A percentile compares a stretch with the other conserved stretches of the same genome.
Conservation (phyloP, 192 early-diverging fungal species). For the Entomortierella chlamydospora region DNA sequence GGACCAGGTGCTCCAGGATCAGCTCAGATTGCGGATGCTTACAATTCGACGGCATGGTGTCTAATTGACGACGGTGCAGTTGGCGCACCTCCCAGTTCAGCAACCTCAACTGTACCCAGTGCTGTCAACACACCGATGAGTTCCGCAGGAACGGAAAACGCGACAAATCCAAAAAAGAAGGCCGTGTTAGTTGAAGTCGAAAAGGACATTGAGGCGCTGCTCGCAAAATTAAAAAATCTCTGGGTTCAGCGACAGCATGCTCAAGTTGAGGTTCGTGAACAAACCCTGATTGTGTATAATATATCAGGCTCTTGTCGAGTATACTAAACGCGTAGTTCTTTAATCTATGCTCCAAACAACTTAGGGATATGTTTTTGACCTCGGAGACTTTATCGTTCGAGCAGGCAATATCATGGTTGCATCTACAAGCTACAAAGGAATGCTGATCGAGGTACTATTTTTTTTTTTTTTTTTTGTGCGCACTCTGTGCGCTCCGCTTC, state of each 20-base stretch:
- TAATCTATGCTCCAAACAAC: too few relatives aligned
- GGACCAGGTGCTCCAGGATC: constrained; percentile 11
- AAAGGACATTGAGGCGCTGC: constrained; percentile 60
- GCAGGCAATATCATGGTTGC: constrained; percentile 66
- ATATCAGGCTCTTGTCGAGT: not conserved
- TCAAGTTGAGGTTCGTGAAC: constrained; percentile 59
- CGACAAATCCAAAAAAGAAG: constrained; percentile 10
- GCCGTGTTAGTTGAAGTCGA: constrained; percentile 65
- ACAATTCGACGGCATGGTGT: constrained; percentile 43
- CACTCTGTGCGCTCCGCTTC: too few relatives aligned
- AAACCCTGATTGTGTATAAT: not conserved
- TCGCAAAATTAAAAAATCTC: constrained; percentile 61
- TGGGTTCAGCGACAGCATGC: constrained; percentile 65
- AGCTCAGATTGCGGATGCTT: constrained; percentile 8
- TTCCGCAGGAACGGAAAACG: not conserved
- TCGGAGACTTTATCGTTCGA: constrained; percentile 66
- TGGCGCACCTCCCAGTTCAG: not conserved
- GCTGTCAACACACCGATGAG: constrained; percentile 11
- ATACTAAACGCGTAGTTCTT: too few relatives aligned
- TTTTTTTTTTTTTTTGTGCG: not conserved
- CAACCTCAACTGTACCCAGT: not conserved
- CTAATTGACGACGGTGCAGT: constrained; percentile 46
- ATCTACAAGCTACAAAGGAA: constrained; percentile 63
- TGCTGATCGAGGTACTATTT: constrained; percentile 62
- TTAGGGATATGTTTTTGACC: constrained; percentile 62